These are phyloP conservation scores for Microglena sp. DNA, from an alignment of 139 green algal species.

Conservation along the genomic window DNA sequence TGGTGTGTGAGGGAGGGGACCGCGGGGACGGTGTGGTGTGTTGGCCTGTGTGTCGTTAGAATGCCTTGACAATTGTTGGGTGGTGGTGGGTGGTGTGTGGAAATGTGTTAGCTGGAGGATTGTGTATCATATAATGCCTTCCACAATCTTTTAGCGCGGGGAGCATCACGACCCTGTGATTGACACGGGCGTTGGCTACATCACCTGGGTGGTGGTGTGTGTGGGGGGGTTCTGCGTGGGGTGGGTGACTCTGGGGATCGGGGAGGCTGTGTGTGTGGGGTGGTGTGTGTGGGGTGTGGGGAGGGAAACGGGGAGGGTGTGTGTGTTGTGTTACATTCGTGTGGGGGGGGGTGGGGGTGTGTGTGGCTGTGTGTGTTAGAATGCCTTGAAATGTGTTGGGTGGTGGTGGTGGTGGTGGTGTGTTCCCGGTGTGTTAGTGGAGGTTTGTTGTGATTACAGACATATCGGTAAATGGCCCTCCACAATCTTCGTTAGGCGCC, in stretches of 20 bases:
- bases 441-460: too few relatives aligned
- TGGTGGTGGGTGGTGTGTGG: too few relatives aligned
- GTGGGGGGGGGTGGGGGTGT: neutral
- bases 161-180: neutral
- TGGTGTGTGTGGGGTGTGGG: too few relatives aligned
- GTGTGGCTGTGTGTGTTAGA: neutral
- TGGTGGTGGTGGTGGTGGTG: neutral
- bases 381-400: neutral
- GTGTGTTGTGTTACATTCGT: neutral
- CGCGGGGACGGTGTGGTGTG: too few relatives aligned
- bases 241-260: neutral
- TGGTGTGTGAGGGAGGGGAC: too few relatives aligned
- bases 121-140: too few relatives aligned
- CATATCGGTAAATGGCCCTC: too few relatives aligned
- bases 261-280: neutral
- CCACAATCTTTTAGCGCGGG: neutral
- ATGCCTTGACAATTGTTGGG: too few relatives aligned
- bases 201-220: slow-evolving; percentile 2
- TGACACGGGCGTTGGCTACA: neutral
- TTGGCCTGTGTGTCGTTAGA: too few relatives aligned
- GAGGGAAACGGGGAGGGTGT: neutral
- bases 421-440: too few relatives aligned
- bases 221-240: neutral
- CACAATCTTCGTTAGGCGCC: too few relatives aligned
- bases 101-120: too few relatives aligned